Conservation (phyloP, 306 rosid genomes). For the Glycine latifolia region DNA sequence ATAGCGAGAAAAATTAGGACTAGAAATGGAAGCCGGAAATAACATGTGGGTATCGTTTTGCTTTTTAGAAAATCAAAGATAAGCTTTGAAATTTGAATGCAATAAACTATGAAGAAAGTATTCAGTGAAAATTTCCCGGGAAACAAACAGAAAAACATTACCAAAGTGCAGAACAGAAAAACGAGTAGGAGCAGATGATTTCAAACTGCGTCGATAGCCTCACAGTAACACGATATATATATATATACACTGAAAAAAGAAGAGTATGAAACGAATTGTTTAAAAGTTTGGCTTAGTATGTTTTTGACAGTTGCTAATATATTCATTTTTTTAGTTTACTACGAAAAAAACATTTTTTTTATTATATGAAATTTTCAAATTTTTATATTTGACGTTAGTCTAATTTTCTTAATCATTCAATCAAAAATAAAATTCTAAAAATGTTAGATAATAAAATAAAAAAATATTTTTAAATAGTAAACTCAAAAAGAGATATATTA, state of each 20-base stretch:
- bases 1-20: not conserved
- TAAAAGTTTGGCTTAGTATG: too few relatives aligned
- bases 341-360: too few relatives aligned
- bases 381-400: too few relatives aligned
- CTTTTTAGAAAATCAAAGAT: conserved; percentile 20
- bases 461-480: too few relatives aligned
- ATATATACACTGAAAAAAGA: not conserved
- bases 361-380: too few relatives aligned
- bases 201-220: conserved; percentile 34
- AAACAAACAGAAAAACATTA: conserved; percentile 37
- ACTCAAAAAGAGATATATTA: too few relatives aligned
- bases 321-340: too few relatives aligned
- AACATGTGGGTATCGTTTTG: conserved; percentile 20
- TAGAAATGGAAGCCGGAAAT: conserved; percentile 26
- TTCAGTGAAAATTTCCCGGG: conserved; percentile 10
- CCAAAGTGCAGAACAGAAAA: conserved; percentile 4
- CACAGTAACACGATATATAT: conserved; percentile 1
- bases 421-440: too few relatives aligned
- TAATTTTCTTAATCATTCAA: too few relatives aligned
- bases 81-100: not conserved
- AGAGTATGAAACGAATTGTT: too few relatives aligned
- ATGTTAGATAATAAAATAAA: too few relatives aligned
- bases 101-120: conserved; percentile 1
- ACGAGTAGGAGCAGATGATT: conserved; percentile 16
- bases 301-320: too few relatives aligned